Evolutionary conservation across 768 basidiomycete genomes (phyloP).

Genomic region (Tricholoma terreum): DNA sequence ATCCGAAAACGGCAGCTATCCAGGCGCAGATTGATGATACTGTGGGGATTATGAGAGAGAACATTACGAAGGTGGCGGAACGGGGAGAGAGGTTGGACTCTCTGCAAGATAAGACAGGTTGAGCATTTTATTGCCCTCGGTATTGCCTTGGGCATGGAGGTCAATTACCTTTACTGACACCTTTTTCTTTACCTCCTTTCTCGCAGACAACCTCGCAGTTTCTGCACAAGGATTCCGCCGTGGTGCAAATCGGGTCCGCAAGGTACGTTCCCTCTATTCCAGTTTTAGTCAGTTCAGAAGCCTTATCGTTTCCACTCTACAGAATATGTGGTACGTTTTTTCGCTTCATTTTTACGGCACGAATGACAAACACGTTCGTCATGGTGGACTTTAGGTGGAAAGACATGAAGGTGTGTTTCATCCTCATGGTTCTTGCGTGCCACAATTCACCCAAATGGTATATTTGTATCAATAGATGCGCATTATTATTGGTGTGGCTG

Average conservation of each 20-base stretch:
- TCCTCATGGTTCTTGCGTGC: constrained; percentile 1
- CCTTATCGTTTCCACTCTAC: constrained; percentile 9
- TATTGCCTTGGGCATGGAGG: background rate
- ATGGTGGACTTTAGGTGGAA: constrained; percentile 69
- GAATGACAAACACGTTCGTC: constrained; percentile 11
- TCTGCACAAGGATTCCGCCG: constrained; percentile 99
- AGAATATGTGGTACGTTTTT: constrained; percentile 87
- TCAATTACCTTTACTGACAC: too few relatives aligned
- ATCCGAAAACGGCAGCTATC: constrained; percentile 89
- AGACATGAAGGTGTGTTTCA: constrained; percentile 80
- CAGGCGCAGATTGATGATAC: constrained; percentile 98
- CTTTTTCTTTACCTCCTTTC: background rate
- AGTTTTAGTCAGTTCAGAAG: background rate
- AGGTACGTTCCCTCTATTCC: constrained; percentile 52
- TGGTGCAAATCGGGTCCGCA: constrained; percentile 95
- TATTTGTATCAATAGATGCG: constrained; percentile 64
- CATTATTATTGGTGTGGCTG: constrained; percentile 90
- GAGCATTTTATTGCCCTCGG: constrained; percentile 25
- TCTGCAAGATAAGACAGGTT: constrained; percentile 97
- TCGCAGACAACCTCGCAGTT: constrained; percentile 94
- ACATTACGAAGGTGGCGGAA: constrained; percentile 95
- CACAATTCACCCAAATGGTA: constrained; percentile 5
- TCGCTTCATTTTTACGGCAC: constrained; percentile 2
- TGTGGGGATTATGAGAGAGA: constrained; percentile 96
- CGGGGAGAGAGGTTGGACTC: constrained; percentile 92